These are phyloP conservation scores for Mycena filopes DNA, from an alignment of 768 basidiomycete species.

Conservation along the genomic window DNA sequence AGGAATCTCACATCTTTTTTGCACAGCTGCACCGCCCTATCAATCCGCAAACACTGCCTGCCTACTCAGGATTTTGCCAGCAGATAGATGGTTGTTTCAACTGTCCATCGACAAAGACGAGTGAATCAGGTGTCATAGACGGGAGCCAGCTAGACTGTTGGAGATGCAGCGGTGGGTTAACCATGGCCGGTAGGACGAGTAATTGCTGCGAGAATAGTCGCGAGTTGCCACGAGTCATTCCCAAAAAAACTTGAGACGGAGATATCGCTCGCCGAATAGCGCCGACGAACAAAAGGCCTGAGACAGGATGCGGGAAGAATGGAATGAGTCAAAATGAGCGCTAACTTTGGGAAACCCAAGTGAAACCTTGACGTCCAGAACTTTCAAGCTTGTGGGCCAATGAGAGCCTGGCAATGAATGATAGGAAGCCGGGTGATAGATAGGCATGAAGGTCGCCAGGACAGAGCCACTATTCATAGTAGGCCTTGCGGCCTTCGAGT, in stretches of 20 bases:
- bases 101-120: not conserved
- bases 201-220: too few relatives aligned
- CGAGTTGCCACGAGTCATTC: not conserved
- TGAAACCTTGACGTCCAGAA: not conserved
- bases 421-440: too few relatives aligned
- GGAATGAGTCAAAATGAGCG: not conserved
- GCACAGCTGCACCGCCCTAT: not conserved
- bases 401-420: too few relatives aligned
- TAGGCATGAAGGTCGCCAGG: too few relatives aligned
- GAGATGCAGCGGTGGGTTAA: too few relatives aligned
- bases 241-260: not conserved
- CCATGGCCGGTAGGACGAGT: too few relatives aligned
- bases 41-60: slow-evolving; percentile 3
- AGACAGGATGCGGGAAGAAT: not conserved
- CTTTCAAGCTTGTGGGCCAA: too few relatives aligned
- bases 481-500: too few relatives aligned
- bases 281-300: not conserved
- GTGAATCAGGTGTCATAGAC: not conserved
- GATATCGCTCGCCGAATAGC: not conserved
- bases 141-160: too few relatives aligned
- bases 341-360: not conserved
- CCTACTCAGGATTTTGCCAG: not conserved
- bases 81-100: not conserved
- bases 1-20: slow-evolving; percentile 5
- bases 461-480: too few relatives aligned